Base-by-base conservation (phyloP, 305 asterid genomes). In the Petunia hybrid region DNA sequence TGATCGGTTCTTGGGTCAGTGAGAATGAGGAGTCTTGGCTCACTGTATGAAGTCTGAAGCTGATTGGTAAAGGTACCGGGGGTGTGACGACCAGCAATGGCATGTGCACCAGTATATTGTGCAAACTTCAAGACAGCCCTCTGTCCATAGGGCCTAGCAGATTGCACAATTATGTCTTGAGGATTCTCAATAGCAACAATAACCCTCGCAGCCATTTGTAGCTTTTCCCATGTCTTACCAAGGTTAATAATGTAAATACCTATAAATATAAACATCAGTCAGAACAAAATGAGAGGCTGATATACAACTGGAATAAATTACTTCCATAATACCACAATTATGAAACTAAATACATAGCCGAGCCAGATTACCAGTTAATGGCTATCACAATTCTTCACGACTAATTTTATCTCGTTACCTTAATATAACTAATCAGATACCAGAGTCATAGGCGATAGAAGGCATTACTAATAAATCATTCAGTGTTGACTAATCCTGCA, bases 61-160 rank as follows among this genome's bases (percentile, higher is more conserved):
- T 89, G 92, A 8, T 89, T 89, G 46, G 92, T 89, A 80, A 89
- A 89, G 2, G 91, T 89, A 35, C 92, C 92, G 60, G 90, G 92
- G 40, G 92, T 89, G 85, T 89, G 92, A 42, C 90, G 91, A 4
- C 92, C 91, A 12, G 92, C 92, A 83, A 89, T 89, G 0, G 92
- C 92, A 38, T 87, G 83, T 36, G 84, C 82, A 16, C 92, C 90
- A 9, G 91, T 89, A 42, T 89, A 89, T 43, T 89, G 91, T 0
- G 92, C 92, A 74, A 89, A 89, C 83, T 89, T 89, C 86, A 89
- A 56, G 36, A 89, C 92, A n/a, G 92, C 92, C 62, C 92, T 87
- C 87, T 89, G 91, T 70, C 92, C 92, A 71, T 89, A 89, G 0
- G 92, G 91, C 56, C 91, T 86, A 40, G 91, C 92, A n/a, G 91